A percentile compares a stretch with the other conserved stretches of the same genome.
Conservation (phyloP, 805 yeast species). For the Candida michaelii region DNA sequence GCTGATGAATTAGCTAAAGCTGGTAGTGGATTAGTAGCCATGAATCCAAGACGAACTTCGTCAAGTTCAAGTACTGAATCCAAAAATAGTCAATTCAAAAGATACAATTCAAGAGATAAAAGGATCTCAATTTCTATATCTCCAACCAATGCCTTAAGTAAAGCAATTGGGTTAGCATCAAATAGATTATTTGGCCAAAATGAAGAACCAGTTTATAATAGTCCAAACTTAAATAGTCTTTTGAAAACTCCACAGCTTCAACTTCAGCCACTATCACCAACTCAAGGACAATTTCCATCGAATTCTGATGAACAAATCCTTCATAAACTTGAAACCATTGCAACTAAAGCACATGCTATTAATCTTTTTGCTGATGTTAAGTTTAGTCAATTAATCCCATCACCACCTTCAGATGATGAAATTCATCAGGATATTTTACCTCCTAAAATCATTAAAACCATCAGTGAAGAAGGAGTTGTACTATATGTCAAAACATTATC, state of each 20-base stretch:
- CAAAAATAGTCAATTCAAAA: conserved; percentile 13
- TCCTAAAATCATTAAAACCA: conserved; percentile 51
- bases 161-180: conserved; percentile 85
- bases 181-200: conserved; percentile 72
- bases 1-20: conserved; percentile 87
- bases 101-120: conserved; percentile 54
- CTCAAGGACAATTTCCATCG: not conserved
- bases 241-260: conserved; percentile 13
- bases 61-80: conserved; percentile 18
- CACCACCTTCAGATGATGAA: conserved; percentile 53
- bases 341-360: conserved; percentile 90
- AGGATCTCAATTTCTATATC: conserved; percentile 67
- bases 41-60: conserved; percentile 34
- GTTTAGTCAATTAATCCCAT: conserved; percentile 78
- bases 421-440: conserved; percentile 48
- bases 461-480: conserved; percentile 84
- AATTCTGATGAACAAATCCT: conserved; percentile 37
- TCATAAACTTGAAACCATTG: conserved; percentile 63
- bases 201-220: conserved; percentile 9
- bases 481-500: conserved; percentile 83
- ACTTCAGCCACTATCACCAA: not conserved
- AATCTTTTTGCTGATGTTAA: conserved; percentile 89
- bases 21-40: conserved; percentile 52
- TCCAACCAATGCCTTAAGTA: conserved; percentile 85
- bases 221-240: conserved; percentile 30